These are phyloP conservation scores for Chlamydomonas reinhardtii DNA, from an alignment of 163 green algal species.

Conservation along the genomic window DNA sequence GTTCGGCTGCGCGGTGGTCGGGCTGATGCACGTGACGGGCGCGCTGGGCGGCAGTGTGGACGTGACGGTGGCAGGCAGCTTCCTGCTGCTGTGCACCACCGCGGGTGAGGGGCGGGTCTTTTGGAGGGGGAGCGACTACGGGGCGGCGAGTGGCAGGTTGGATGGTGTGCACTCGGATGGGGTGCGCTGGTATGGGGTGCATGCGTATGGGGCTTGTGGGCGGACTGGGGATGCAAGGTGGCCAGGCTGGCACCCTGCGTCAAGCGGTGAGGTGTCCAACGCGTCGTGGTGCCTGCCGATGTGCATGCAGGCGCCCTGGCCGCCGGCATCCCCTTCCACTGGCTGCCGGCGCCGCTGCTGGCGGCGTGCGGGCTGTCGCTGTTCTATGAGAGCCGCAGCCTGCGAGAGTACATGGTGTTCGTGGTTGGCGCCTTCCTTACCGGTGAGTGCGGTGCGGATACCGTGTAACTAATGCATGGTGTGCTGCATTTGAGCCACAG, in stretches of 20 bases:
- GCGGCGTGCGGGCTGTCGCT: constrained; percentile 84
- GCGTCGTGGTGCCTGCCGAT: no score
- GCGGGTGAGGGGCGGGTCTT: constrained; percentile 65
- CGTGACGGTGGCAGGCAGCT: constrained; percentile 63
- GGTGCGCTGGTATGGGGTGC: no score
- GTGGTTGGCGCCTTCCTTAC: constrained; percentile 72
- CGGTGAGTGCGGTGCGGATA: constrained; percentile 6
- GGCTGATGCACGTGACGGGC: constrained; percentile 56
- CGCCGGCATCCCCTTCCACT: constrained; percentile 82
- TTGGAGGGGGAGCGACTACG: no score
- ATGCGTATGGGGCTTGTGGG: no score
- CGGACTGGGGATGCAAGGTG: no score
- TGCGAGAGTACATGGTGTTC: constrained; percentile 88
- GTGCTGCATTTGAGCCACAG: no score
- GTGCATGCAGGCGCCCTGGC: constrained; percentile 65
- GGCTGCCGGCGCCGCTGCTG: constrained; percentile 87
- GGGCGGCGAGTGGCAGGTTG: no score
- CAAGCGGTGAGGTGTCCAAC: constrained; percentile 45
- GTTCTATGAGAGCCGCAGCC: constrained; percentile 80
- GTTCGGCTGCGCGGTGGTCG: constrained; percentile 55
- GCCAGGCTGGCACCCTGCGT: no score
- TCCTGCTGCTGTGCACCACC: constrained; percentile 71
- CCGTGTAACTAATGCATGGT: no score
- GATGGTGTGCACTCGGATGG: no score
- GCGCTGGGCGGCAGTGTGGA: constrained; percentile 60